Evolutionary conservation across 2,329 filamentous ascomycete genomes (phyloP).

Genomic region (Hypomyces perniciosus): DNA sequence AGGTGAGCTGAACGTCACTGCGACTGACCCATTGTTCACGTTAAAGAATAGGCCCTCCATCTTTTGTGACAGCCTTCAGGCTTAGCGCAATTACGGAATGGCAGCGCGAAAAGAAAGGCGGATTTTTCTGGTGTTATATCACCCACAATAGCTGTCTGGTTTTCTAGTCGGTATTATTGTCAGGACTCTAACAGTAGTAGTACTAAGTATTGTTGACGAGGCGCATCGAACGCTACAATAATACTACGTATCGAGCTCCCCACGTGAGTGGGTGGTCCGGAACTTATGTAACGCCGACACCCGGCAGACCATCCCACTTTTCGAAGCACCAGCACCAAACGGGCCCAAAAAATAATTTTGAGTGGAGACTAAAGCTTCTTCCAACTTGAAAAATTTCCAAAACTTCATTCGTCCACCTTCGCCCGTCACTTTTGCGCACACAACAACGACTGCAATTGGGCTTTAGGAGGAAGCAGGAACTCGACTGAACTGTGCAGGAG

Average conservation of each 20-base stretch:
- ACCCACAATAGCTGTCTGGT: neutral
- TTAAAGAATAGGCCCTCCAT: constrained; percentile 97
- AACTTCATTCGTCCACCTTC: constrained; percentile 25
- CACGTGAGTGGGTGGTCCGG: constrained; percentile 22
- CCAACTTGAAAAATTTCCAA: constrained; percentile 38
- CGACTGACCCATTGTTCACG: constrained; percentile 76
- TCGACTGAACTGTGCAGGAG: constrained; percentile 27
- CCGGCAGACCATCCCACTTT: constrained; percentile 24
- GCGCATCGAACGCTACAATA: neutral
- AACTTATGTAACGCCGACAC: constrained; percentile 21
- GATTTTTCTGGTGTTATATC: neutral
- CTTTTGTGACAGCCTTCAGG: constrained; percentile 5
- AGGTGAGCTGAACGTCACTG: neutral
- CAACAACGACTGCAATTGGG: constrained; percentile 30
- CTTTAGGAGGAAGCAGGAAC: constrained; percentile 30
- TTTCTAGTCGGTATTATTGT: neutral
- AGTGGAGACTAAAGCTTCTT: constrained; percentile 31
- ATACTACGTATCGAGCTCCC: constrained; percentile 2
- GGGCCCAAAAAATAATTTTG: constrained; percentile 32
- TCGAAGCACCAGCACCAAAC: constrained; percentile 28
- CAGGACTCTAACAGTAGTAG: neutral
- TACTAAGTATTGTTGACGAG: neutral
- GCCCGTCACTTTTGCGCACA: constrained; percentile 29
- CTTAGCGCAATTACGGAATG: neutral
- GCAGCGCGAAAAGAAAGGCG: neutral